These are phyloP conservation scores for Pelagomonas calceolata DNA, from an alignment of 108 stramenopile genomes.

Conservation along the genomic window DNA sequence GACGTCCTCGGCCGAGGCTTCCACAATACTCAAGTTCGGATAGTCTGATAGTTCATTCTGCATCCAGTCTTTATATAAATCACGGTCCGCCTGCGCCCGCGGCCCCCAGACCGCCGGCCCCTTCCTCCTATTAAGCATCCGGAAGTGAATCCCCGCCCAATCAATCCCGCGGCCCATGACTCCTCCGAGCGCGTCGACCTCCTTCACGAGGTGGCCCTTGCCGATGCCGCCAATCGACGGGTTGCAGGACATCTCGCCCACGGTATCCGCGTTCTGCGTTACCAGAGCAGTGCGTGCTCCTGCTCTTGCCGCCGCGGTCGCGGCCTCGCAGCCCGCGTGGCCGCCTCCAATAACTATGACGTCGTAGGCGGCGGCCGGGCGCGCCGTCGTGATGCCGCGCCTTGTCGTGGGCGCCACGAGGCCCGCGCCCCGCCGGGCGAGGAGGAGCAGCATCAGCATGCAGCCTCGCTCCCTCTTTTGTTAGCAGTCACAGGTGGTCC, in stretches of 20 bases:
- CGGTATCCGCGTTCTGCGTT: slow-evolving; percentile 72
- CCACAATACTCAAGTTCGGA: slow-evolving; percentile 62
- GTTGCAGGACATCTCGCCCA: slow-evolving; percentile 94
- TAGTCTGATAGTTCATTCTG: slow-evolving; percentile 31
- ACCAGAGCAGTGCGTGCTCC: slow-evolving; percentile 82
- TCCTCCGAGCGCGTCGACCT: slow-evolving; percentile 92
- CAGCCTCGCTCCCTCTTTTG: no score
- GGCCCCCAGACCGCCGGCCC: slow-evolving; percentile 79
- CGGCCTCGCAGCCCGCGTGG: slow-evolving; percentile 94
- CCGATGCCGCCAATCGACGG: slow-evolving; percentile 97
- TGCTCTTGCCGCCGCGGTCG: slow-evolving; percentile 76
- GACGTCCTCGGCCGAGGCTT: slow-evolving; percentile 83
- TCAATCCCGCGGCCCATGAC: slow-evolving; percentile 86
- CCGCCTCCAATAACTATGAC: slow-evolving; percentile 93
- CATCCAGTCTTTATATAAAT: slow-evolving; percentile 82
- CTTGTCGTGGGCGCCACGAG: no score
- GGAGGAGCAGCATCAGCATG: no score
- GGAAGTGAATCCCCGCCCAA: slow-evolving; percentile 82
- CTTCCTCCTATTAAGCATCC: slow-evolving; percentile 79
- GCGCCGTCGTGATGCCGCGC: no score
- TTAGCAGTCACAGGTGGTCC: no score
- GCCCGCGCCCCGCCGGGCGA: no score
- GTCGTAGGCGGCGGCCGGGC: no score
- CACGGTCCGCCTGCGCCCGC: slow-evolving; percentile 88
- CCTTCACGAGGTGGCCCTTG: slow-evolving; percentile 90